Conservation (phyloP, 2,329 filamentous ascomycete species). For the Fulvia fulva region DNA sequence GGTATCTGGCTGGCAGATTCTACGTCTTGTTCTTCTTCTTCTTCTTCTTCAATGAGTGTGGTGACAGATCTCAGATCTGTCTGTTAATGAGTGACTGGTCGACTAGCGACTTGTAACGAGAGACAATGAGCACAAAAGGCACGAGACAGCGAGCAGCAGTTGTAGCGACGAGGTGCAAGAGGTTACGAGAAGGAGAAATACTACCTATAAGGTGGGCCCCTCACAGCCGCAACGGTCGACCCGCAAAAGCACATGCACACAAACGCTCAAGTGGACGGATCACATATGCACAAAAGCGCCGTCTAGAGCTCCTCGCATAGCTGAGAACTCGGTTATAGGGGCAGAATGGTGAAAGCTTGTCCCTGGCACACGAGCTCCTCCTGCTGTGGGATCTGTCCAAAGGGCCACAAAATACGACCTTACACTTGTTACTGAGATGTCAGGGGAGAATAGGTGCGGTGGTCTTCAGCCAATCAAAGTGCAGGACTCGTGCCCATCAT, state of each 20-base stretch:
- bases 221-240: background rate
- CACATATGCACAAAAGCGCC: background rate
- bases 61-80: conserved; percentile 13
- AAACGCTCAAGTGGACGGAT: background rate
- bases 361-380: background rate
- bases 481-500: too few species aligned
- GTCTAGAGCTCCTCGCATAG: background rate
- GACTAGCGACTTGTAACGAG: conserved; percentile 19
- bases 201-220: background rate
- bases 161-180: background rate
- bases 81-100: conserved; percentile 19
- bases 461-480: background rate
- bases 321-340: background rate
- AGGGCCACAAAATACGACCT: background rate
- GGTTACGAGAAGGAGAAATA: background rate
- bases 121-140: conserved; percentile 7
- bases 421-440: background rate
- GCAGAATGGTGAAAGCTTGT: background rate
- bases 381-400: background rate
- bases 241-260: background rate
- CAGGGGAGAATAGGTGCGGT: background rate
- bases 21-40: conserved; percentile 5
- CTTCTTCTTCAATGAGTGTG: conserved; percentile 1
- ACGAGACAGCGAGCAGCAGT: conserved; percentile 7
- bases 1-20: conserved; percentile 7